Conservation (phyloP, 116 monocot species). For the Phalaenopsis hybrid region DNA sequence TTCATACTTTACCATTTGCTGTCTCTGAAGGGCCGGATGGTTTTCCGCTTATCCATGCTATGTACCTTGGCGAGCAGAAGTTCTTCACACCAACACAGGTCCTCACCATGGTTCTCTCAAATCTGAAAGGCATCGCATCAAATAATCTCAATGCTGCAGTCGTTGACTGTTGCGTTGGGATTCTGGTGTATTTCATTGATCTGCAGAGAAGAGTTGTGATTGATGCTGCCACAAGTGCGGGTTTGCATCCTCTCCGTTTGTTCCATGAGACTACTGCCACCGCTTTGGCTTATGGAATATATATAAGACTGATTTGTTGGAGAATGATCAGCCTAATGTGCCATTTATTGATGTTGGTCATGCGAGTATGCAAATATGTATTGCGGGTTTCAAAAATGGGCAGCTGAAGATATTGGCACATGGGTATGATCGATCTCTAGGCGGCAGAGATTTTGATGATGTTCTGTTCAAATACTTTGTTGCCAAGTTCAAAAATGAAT, state of each 20-base stretch:
- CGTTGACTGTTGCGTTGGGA: conserved; percentile 32
- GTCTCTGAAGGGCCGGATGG: too few species aligned
- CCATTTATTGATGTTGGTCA: conserved; percentile 53
- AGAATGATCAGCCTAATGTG: conserved; percentile 31
- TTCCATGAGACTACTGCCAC: too few species aligned
- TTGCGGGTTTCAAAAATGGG: conserved; percentile 28
- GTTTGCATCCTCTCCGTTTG: too few species aligned
- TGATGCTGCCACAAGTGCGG: conserved; percentile 39
- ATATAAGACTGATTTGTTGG: conserved; percentile 30
- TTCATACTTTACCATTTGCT: too few species aligned
- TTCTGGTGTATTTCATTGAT: conserved; percentile 48
- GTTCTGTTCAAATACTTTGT: conserved; percentile 38
- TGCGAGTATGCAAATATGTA: conserved; percentile 42
- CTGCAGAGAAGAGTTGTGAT: conserved; percentile 34
- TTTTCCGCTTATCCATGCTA: too few species aligned
- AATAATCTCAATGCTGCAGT: conserved; percentile 27
- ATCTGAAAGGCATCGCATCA: conserved; percentile 37
- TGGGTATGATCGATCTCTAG: conserved; percentile 20
- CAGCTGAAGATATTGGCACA: conserved; percentile 30
- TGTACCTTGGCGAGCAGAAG: too few species aligned
- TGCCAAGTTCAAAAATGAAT: conserved; percentile 30
- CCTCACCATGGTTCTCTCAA: conserved; percentile 41
- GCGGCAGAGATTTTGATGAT: conserved; percentile 15
- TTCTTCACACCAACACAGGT: conserved; percentile 10
- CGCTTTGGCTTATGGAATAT: not conserved